Conservation (phyloP, 2,329 filamentous ascomycete species). For the Podosphaera fusca region DNA sequence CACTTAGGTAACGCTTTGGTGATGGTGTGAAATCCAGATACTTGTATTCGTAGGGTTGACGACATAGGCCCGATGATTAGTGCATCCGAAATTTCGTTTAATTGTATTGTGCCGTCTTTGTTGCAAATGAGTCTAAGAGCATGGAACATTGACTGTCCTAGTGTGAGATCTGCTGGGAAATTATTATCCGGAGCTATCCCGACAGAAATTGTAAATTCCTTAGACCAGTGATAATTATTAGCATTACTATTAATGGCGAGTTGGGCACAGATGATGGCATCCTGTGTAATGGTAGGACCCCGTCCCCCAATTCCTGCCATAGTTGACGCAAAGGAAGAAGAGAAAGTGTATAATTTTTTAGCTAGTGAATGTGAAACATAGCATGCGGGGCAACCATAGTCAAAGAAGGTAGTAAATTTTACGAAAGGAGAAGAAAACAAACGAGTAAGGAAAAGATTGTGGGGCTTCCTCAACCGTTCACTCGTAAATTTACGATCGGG, state of each 20-base stretch:
- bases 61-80: background rate
- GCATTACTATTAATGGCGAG: no score
- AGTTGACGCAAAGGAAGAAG: background rate
- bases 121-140: background rate
- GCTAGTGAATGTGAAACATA: background rate
- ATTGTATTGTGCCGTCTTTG: background rate
- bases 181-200: background rate
- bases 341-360: background rate
- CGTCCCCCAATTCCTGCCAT: background rate
- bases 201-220: background rate
- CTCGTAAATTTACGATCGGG: background rate
- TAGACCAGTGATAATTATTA: no score
- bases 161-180: slow-evolving; percentile 1
- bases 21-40: no score
- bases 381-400: background rate
- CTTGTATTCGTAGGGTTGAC: no score
- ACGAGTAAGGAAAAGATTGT: background rate
- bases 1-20: no score
- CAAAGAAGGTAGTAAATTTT: background rate
- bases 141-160: background rate
- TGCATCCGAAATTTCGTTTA: background rate
- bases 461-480: background rate
- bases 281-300: background rate
- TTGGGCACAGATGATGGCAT: background rate
- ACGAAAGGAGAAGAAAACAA: background rate